Base-by-base conservation (phyloP, 257 asterid genomes). In the Lithospermum erythrorhizon region DNA sequence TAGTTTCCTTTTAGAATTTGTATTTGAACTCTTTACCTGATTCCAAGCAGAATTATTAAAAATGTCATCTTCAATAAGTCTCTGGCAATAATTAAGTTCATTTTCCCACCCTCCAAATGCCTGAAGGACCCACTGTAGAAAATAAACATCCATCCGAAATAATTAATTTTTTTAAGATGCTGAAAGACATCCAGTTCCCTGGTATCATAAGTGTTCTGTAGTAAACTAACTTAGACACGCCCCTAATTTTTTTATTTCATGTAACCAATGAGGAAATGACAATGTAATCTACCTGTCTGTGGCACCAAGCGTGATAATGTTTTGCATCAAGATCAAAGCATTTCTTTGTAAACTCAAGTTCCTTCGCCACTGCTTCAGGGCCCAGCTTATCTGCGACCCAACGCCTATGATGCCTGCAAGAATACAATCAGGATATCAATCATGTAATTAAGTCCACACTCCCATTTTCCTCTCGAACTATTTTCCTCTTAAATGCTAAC, bases 21-120 rank as follows among this genome's bases (percentile, higher is more conserved):
- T 47, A 11, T 53, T 16, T 57, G 21, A 65, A 62, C 25, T 9
- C 19, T n/a, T n/a, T 66, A 93, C 98, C 94, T 93, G 97, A 88
- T 89, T 93, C 98, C 98, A 93, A 53, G 97, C 98, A 68, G 98
- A 93, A 71, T 93, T 89, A 66, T 93, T 93, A 71, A 73, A 93
- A 67, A 86, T 68, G 64, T 93, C 98, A 53, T 84, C 87, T 62
- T 81, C 82, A 14, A 86, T 91, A 68, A 93, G 94, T 68, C 78
- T 72, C 32, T 80, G 81, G 64, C 98, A 89, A 72, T 84, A 93
- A 32, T 82, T 76, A 63, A 89, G 95, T 71, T 93, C 97, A 59
- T 83, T 88, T 77, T 89, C 91, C 98, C 98, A 89, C 72, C 96
- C 98, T 23, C 98, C 97, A 32, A 89, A 87, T 67, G 84, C 75